These are phyloP conservation scores for Colletotrichum tofieldiae DNA, from an alignment of 2,329 filamentous ascomycete species.

Conservation along the genomic window DNA sequence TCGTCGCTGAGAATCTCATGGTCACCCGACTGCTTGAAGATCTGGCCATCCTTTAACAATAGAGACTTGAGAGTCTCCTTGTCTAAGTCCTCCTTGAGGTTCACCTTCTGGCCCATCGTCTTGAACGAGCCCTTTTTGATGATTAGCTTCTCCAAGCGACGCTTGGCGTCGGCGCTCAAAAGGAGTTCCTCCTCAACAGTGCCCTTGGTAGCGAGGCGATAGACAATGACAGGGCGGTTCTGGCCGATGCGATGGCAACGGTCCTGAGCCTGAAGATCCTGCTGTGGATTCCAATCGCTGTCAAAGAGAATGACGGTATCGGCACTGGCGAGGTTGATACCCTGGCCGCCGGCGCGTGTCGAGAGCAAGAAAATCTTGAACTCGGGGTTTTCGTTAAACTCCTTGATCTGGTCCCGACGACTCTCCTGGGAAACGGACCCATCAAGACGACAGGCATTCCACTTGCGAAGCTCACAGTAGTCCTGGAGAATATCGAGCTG, in stretches of 20 bases:
- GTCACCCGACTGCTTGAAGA: conserved; percentile 72
- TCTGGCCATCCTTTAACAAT: conserved; percentile 80
- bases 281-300: conserved; percentile 94
- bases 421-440: conserved; percentile 85
- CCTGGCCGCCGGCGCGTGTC: conserved; percentile 92
- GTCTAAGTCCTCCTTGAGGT: conserved; percentile 68
- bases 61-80: conserved; percentile 74
- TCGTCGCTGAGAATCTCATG: conserved; percentile 80
- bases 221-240: conserved; percentile 91
- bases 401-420: conserved; percentile 78
- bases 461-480: conserved; percentile 86
- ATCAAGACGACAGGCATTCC: conserved; percentile 92
- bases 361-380: conserved; percentile 88
- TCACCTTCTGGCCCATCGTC: conserved; percentile 75
- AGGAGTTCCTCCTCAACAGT: conserved; percentile 93
- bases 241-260: conserved; percentile 96
- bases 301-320: conserved; percentile 96
- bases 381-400: conserved; percentile 77
- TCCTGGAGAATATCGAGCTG: conserved; percentile 93
- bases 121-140: conserved; percentile 94
- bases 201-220: conserved; percentile 91
- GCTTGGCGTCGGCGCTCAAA: conserved; percentile 90
- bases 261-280: conserved; percentile 96
- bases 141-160: conserved; percentile 92
- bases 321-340: conserved; percentile 92